Percentiles rank a stretch among this genome's conserved stretches.
Conservation (phyloP, 805 yeast genomes). For the Yarrowia osloensis region DNA sequence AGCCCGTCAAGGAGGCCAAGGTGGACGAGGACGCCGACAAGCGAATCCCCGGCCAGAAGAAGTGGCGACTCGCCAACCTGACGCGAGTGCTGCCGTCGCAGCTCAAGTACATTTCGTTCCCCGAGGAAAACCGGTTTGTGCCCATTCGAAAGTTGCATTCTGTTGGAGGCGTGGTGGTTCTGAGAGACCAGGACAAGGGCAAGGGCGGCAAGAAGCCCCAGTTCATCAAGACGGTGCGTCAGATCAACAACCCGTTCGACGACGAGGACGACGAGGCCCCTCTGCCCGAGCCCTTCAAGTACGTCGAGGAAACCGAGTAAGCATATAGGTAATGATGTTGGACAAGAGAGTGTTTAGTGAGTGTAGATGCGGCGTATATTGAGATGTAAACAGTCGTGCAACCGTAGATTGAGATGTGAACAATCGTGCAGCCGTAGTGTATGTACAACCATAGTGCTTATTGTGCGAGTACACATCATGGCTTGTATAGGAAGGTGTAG, state of each 20-base stretch:
- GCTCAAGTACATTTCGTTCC: conserved; percentile 76
- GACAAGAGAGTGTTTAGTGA: neutral
- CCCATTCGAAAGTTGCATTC: conserved; percentile 81
- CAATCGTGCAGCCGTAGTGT: too few species aligned
- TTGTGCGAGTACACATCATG: too few species aligned
- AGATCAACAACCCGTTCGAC: conserved; percentile 79
- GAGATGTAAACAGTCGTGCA: too few species aligned
- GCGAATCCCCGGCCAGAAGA: conserved; percentile 38
- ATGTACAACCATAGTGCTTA: too few species aligned
- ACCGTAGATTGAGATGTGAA: too few species aligned
- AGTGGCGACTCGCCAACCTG: conserved; percentile 70
- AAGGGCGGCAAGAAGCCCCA: conserved; percentile 49
- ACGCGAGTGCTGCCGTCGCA: conserved; percentile 90
- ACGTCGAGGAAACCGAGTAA: conserved; percentile 34
- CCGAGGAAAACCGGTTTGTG: conserved; percentile 69
- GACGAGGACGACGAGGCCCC: conserved; percentile 59
- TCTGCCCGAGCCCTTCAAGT: conserved; percentile 48
- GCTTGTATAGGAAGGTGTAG: too few species aligned
- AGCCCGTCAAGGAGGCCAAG: conserved; percentile 34
- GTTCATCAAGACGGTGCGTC: conserved; percentile 80
- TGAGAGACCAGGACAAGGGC: conserved; percentile 38
- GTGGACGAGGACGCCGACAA: conserved; percentile 38
- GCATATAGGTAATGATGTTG: conserved; percentile 22
- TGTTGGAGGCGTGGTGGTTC: conserved; percentile 43
- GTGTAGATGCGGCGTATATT: too few species aligned